Evolutionary conservation across 2,329 filamentous ascomycete genomes (phyloP).

Genomic region (Alternaria solani): DNA sequence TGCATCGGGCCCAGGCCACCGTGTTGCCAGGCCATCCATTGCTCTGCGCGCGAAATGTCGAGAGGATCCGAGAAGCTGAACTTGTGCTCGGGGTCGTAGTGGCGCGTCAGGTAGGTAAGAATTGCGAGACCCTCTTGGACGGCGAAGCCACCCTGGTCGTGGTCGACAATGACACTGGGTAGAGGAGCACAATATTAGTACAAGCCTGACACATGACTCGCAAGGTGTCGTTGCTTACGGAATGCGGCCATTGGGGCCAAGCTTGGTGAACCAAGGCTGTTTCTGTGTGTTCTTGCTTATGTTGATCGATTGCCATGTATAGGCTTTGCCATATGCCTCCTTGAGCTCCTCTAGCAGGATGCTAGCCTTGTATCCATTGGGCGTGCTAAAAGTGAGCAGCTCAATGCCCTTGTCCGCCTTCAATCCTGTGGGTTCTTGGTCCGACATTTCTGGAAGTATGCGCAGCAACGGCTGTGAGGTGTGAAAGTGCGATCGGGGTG

Average conservation of each 20-base stretch:
- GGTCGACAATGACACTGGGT: constrained; percentile 66
- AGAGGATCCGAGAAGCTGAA: constrained; percentile 58
- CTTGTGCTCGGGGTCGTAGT: constrained; percentile 58
- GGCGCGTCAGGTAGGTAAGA: constrained; percentile 54
- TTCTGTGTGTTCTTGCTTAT: constrained; percentile 70
- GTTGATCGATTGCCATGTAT: constrained; percentile 67
- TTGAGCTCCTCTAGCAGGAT: constrained; percentile 73
- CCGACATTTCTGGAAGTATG: constrained; percentile 35
- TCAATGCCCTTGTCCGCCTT: constrained; percentile 71
- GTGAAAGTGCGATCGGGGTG: constrained; percentile 27
- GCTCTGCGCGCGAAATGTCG: constrained; percentile 59
- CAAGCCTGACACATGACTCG: background rate
- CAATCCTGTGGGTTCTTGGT: constrained; percentile 61
- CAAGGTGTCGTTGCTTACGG: constrained; percentile 45
- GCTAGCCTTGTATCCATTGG: constrained; percentile 63
- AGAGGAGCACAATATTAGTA: background rate
- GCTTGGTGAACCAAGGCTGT: constrained; percentile 69
- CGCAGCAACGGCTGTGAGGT: constrained; percentile 26
- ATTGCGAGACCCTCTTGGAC: constrained; percentile 59
- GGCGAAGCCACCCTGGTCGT: constrained; percentile 66
- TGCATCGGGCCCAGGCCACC: constrained; percentile 56
- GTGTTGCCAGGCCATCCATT: constrained; percentile 70
- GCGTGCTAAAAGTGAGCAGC: constrained; percentile 65
- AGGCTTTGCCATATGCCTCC: constrained; percentile 67
- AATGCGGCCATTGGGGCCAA: constrained; percentile 71